Evolutionary conservation across 805 yeast species (phyloP).

Genomic region (Candida anglica): DNA sequence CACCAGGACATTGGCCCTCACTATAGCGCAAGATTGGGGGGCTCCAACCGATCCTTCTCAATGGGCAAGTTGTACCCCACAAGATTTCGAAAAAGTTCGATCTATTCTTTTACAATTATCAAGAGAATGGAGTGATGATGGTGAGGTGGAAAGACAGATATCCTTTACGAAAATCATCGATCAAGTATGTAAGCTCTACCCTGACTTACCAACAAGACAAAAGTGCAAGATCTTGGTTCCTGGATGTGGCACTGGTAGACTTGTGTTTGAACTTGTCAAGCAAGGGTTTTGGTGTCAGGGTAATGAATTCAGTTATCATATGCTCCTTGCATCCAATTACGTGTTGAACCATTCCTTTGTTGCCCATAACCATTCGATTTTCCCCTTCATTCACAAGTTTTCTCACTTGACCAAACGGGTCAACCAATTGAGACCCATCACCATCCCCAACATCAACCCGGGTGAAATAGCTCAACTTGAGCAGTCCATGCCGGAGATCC

Average conservation of each 20-base stretch:
- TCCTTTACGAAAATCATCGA: conserved; percentile 37
- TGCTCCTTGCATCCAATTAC: conserved; percentile 54
- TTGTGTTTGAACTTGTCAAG: conserved; percentile 51
- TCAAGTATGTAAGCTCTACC: conserved; percentile 31
- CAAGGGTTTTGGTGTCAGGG: conserved; percentile 63
- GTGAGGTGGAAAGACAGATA: conserved; percentile 38
- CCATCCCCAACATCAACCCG: conserved; percentile 52
- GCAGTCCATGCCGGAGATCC: conserved; percentile 32
- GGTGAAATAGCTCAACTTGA: conserved; percentile 30
- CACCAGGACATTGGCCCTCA: conserved; percentile 36
- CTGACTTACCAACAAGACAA: conserved; percentile 31
- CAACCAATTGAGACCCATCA: conserved; percentile 48
- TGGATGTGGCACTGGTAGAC: conserved; percentile 62
- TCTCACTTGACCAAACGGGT: conserved; percentile 42
- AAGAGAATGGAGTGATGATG: conserved; percentile 62
- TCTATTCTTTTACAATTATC: conserved; percentile 53
- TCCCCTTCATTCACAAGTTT: conserved; percentile 53
- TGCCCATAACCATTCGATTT: conserved; percentile 37
- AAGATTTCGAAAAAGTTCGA: conserved; percentile 55
- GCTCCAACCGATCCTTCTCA: conserved; percentile 27
- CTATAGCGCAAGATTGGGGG: conserved; percentile 50
- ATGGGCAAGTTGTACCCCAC: conserved; percentile 39
- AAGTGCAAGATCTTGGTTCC: conserved; percentile 49
- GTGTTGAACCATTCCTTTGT: conserved; percentile 45
- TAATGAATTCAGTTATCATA: conserved; percentile 62